phyloP scores from a whole-genome alignment of 2,329 filamentous ascomycete genomes.

The Seiridium unicorne region DNA sequence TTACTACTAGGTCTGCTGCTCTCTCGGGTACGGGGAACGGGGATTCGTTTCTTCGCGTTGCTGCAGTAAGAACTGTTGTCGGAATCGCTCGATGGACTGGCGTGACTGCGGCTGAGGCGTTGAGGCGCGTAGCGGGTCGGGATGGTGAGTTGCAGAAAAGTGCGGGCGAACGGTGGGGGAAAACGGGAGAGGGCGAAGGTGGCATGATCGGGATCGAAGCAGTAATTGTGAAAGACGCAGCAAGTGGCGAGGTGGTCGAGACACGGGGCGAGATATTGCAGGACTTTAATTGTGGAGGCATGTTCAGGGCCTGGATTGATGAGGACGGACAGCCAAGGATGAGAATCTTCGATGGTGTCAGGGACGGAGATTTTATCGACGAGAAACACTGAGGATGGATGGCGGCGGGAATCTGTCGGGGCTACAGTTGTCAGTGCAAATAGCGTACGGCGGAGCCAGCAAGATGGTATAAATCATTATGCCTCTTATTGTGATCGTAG shows the following conservation, averaged over 20 bases:
- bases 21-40: slow-evolving; percentile 85
- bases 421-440: not conserved
- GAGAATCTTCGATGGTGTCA: slow-evolving; percentile 53
- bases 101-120: slow-evolving; percentile 52
- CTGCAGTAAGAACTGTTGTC: slow-evolving; percentile 69
- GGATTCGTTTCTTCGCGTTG: slow-evolving; percentile 76
- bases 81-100: slow-evolving; percentile 67
- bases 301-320: slow-evolving; percentile 80
- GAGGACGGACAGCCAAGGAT: slow-evolving; percentile 56
- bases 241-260: slow-evolving; percentile 39
- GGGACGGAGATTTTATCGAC: not conserved
- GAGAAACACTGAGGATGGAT: not conserved
- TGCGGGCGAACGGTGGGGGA: slow-evolving; percentile 70
- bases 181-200: slow-evolving; percentile 76
- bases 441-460: not conserved
- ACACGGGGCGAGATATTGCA: slow-evolving; percentile 58
- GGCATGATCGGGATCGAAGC: slow-evolving; percentile 82
- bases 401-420: not conserved
- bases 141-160: slow-evolving; percentile 72
- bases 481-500: slow-evolving; percentile 15
- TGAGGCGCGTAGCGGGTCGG: slow-evolving; percentile 66
- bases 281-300: slow-evolving; percentile 83
- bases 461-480: slow-evolving; percentile 18
- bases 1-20: slow-evolving; percentile 47
- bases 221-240: slow-evolving; percentile 41